phyloP scores from a whole-genome alignment of 345 rosid species.

The Psidium guajava region DNA sequence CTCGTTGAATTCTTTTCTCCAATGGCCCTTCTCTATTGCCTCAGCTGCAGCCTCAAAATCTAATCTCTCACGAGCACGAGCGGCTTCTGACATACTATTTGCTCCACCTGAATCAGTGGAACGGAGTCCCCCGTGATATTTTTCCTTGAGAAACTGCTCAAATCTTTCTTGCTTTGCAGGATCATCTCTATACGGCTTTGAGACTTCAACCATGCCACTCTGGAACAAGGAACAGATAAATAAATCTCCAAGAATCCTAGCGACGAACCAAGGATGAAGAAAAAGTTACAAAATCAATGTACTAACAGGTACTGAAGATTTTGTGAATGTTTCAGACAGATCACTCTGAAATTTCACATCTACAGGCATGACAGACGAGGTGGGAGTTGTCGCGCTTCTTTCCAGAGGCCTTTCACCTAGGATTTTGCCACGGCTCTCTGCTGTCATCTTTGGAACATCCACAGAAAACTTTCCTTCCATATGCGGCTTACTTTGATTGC shows the following conservation, averaged over 20 bases:
- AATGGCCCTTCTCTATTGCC: conserved; percentile 70
- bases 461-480: conserved; percentile 43
- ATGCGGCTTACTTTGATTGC: conserved; percentile 32
- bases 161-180: conserved; percentile 85
- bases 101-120: conserved; percentile 36
- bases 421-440: conserved; percentile 75
- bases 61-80: conserved; percentile 89
- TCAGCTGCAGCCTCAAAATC: conserved; percentile 97
- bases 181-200: conserved; percentile 81
- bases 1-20: conserved; percentile 32
- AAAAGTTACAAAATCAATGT: conserved; percentile 1
- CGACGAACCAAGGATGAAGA: neutral
- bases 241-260: neutral
- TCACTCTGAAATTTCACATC: conserved; percentile 51
- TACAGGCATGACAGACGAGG: conserved; percentile 29
- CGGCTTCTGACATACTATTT: conserved; percentile 68
- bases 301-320: conserved; percentile 63
- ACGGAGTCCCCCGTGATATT: conserved; percentile 89
- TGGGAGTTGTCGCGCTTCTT: conserved; percentile 43
- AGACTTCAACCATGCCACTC: conserved; percentile 46
- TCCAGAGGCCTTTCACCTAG: conserved; percentile 87
- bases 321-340: conserved; percentile 81
- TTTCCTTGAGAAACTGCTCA: conserved; percentile 86
- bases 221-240: conserved; percentile 11
- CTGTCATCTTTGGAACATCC: conserved; percentile 54